Base-by-base conservation (phyloP, 306 rosid species). In the Inga laurina region DNA sequence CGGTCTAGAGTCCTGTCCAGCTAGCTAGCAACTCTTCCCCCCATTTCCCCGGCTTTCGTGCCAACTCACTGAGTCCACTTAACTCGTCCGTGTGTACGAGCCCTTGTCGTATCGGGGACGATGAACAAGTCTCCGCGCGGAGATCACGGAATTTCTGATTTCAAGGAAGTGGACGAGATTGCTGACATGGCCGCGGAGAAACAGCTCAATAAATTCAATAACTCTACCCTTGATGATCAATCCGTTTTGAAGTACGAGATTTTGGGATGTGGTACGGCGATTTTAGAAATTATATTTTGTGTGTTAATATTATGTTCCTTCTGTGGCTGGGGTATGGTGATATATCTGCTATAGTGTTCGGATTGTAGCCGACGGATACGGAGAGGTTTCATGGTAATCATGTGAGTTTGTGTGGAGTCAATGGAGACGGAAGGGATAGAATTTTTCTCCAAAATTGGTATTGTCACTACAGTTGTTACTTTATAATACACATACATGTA, bases 81-180 rank as follows among this genome's bases (percentile, higher is more conserved):
- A 76, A 48, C 71, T 77, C 82, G 71, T 69, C 75, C 44, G 44
- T 79, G 41, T 64, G 18, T 71, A 3, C 48, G 15, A 45, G 48
- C 78, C 64, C 74, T 66, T 59, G 39, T 27, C 34, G 30, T 34
- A n/a, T 32, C 19, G 66, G 44, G 37, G 56, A 76, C 74, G 64
- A 92, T 89, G 93, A 85, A 82, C 72, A 78, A 39, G 82, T 81
- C 88, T 67, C 80, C 89, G 13, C 61, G 75, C 15, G 19, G 81
- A 74, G 90, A 85, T 74, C 59, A 88, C 44, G 90, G 81, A 8
- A 88, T 85, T 27, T 89, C 86, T 82, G 92, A 90, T 78, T 90
- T 88, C 84, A 75, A 72, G 86, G 89, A 82, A 18, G 91, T 86
- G 48, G 91, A 88, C 19, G 86, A 85, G 74, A 79, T 49, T 16